Percentiles rank a stretch among this genome's conserved stretches.
Conservation (phyloP, 2,329 filamentous ascomycete genomes). For the Ustulina deusta region DNA sequence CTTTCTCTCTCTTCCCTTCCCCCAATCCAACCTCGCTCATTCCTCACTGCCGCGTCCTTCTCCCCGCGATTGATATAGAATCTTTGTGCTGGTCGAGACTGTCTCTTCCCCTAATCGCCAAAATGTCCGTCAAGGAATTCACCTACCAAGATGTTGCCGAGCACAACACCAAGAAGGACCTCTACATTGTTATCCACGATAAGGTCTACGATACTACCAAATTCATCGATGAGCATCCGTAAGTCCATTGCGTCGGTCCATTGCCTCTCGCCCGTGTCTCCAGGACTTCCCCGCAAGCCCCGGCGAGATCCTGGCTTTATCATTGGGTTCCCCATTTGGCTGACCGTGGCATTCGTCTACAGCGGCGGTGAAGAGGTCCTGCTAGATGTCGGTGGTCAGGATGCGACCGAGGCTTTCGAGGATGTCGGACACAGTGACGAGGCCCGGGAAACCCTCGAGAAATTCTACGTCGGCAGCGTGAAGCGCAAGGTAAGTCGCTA, state of each 20-base stretch:
- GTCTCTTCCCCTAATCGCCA: constrained; percentile 38
- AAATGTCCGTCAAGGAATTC: constrained; percentile 65
- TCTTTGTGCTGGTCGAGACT: constrained; percentile 21
- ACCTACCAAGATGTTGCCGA: constrained; percentile 84
- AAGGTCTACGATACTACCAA: constrained; percentile 92
- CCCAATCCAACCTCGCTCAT: constrained; percentile 16
- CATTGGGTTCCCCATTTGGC: constrained; percentile 24
- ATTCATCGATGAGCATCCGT: constrained; percentile 98
- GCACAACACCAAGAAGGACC: constrained; percentile 94
- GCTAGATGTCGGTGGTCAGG: constrained; percentile 94
- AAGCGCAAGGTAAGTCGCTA: constrained; percentile 78
- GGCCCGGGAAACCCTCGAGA: constrained; percentile 90
- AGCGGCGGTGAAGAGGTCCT: constrained; percentile 99
- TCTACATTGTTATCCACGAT: constrained; percentile 92
- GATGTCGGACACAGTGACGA: constrained; percentile 99
- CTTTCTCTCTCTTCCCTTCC: constrained; percentile 11
- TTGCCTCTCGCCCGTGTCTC: constrained; percentile 17
- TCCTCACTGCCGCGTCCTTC: constrained; percentile 9
- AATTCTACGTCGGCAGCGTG: constrained; percentile 78
- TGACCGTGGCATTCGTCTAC: constrained; percentile 46
- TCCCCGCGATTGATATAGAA: constrained; percentile 12
- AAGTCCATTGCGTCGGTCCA: constrained; percentile 54
- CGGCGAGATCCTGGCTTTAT: background rate
- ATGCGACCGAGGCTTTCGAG: constrained; percentile 97
- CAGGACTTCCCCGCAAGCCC: background rate